phyloP scores from a whole-genome alignment of 495 filamentous ascomycete genomes.

The Aspergillus indologenus region DNA sequence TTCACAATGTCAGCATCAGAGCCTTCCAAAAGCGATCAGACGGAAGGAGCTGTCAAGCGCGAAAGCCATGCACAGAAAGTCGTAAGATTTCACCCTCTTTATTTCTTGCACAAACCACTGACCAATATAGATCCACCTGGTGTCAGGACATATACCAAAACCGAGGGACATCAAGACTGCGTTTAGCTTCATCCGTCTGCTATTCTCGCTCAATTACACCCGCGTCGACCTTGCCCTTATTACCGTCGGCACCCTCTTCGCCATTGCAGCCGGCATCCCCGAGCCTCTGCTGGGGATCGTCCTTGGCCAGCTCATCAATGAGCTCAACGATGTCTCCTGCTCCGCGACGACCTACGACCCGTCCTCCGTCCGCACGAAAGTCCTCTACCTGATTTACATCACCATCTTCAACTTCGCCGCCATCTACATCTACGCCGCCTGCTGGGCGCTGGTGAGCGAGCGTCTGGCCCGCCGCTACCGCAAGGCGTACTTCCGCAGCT shows the following conservation, averaged over 20 bases:
- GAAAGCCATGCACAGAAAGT: no score
- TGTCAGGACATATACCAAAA: constrained; percentile 10
- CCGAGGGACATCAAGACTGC: constrained; percentile 18
- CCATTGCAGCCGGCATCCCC: constrained; percentile 60
- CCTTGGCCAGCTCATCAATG: constrained; percentile 63
- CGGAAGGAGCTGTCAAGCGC: no score
- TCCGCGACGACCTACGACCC: constrained; percentile 11
- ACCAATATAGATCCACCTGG: no score
- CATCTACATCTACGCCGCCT: constrained; percentile 52
- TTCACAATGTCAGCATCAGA: no score
- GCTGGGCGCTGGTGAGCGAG: constrained; percentile 59
- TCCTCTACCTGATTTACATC: constrained; percentile 61
- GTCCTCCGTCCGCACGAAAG: constrained; percentile 37
- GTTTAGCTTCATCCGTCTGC: constrained; percentile 27
- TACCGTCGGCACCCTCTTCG: constrained; percentile 44
- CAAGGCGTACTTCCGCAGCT: constrained; percentile 50
- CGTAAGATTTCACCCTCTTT: no score
- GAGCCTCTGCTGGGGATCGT: constrained; percentile 67
- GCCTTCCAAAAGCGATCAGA: no score
- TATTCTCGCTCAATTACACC: constrained; percentile 36
- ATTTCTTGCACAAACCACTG: no score
- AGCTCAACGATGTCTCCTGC: constrained; percentile 35
- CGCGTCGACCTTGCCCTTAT: constrained; percentile 29
- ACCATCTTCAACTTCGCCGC: constrained; percentile 57
- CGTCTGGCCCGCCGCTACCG: constrained; percentile 63